These are phyloP conservation scores for Thymus quinquecostatus DNA, from an alignment of 257 asterid genomes.

Conservation along the genomic window DNA sequence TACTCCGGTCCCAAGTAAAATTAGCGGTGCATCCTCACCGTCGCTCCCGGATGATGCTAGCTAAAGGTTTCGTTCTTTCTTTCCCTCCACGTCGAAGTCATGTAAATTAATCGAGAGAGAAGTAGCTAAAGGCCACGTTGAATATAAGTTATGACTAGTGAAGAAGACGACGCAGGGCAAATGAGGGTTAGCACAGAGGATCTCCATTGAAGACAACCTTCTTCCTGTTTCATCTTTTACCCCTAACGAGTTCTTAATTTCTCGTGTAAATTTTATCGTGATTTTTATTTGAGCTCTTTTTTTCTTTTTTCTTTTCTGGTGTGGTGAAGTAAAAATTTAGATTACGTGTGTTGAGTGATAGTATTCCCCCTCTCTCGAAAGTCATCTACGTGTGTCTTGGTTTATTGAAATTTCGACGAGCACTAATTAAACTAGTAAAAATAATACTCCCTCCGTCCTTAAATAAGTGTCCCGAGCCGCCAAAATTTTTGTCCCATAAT, in stretches of 20 bases:
- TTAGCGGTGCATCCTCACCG: constrained; percentile 52
- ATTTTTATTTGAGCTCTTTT: not conserved
- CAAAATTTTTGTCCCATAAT: too few species aligned
- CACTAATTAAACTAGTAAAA: too few species aligned
- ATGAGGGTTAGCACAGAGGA: too few species aligned
- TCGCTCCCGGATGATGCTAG: constrained; percentile 50
- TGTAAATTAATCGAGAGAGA: constrained; percentile 36
- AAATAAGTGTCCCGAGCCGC: too few species aligned
- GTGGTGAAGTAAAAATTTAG: not conserved
- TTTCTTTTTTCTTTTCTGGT: not conserved
- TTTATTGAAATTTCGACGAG: too few species aligned
- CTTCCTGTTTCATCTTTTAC: not conserved
- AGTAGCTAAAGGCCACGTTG: constrained; percentile 28
- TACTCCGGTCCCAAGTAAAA: constrained; percentile 58
- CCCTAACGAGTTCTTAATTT: not conserved
- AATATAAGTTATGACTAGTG: not conserved
- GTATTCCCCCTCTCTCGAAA: too few species aligned
- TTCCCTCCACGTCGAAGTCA: constrained; percentile 11
- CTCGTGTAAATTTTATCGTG: not conserved
- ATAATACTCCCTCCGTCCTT: too few species aligned
- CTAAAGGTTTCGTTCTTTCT: constrained; percentile 3
- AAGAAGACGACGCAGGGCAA: too few species aligned
- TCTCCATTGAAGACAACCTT: too few species aligned
- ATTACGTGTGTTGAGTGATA: too few species aligned
- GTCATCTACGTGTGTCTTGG: too few species aligned